These are phyloP conservation scores for Aureobasidium zeae DNA, from an alignment of 2,329 filamentous ascomycete genomes.

Conservation along the genomic window DNA sequence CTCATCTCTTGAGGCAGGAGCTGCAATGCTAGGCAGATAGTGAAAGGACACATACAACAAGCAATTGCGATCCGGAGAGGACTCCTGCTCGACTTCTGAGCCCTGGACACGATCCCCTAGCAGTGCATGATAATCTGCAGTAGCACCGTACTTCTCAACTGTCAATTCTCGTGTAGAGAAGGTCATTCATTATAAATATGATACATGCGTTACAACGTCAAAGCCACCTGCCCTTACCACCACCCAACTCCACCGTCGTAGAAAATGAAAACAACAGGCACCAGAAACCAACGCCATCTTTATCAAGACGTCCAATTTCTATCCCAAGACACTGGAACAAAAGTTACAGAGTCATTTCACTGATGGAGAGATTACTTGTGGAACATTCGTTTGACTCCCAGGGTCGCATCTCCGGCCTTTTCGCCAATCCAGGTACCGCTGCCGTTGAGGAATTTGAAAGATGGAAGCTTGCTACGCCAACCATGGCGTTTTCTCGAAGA, in stretches of 20 bases:
- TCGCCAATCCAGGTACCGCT: constrained; percentile 9
- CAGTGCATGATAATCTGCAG: too few species aligned
- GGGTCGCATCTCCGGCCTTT: constrained; percentile 25
- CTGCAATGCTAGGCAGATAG: too few species aligned
- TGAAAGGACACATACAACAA: too few species aligned
- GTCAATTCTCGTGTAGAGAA: too few species aligned
- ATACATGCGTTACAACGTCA: constrained; percentile 11
- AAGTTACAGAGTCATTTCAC: not conserved
- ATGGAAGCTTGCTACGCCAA: constrained; percentile 11
- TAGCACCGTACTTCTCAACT: too few species aligned
- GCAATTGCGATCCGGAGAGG: too few species aligned
- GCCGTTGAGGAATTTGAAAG: not conserved
- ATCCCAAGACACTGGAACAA: not conserved
- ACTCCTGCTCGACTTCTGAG: too few species aligned
- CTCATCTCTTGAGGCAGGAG: too few species aligned
- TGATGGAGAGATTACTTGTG: constrained; percentile 12
- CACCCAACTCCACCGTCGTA: too few species aligned
- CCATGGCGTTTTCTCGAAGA: constrained; percentile 12
- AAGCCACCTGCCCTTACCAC: not conserved
- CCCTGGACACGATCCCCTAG: too few species aligned
- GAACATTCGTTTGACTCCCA: constrained; percentile 24
- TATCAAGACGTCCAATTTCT: constrained; percentile 2
- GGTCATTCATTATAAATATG: constrained; percentile 9
- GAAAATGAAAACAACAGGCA: constrained; percentile 2
- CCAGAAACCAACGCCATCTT: not conserved